A percentile compares a stretch with the other conserved stretches of the same genome.
These are phyloP conservation scores for Mariannaea sp. DNA, from an alignment of 2,329 filamentous ascomycete genomes.

Conservation along the genomic window DNA sequence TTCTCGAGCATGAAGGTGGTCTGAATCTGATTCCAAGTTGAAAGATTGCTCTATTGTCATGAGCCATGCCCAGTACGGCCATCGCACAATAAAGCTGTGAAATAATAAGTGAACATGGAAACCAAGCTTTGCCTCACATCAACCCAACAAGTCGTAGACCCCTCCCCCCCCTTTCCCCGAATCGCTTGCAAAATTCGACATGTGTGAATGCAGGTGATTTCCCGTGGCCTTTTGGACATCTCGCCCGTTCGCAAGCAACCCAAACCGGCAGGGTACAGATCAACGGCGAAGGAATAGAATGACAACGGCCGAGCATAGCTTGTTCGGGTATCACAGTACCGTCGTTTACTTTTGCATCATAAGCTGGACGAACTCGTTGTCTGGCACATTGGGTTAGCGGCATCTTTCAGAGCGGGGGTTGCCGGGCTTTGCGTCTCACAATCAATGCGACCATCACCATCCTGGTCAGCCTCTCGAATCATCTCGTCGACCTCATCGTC, in stretches of 20 bases:
- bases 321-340: constrained; percentile 36
- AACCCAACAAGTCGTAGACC: constrained; percentile 34
- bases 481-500: constrained; percentile 92
- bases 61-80: constrained; percentile 27
- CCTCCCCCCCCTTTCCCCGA: too few species aligned
- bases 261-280: constrained; percentile 16
- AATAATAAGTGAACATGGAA: constrained; percentile 35
- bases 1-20: constrained; percentile 1
- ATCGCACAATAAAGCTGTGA: constrained; percentile 27
- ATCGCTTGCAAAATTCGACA: constrained; percentile 41
- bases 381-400: constrained; percentile 49
- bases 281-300: constrained; percentile 21
- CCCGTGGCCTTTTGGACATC: constrained; percentile 25
- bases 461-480: constrained; percentile 90
- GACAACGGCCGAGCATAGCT: constrained; percentile 25
- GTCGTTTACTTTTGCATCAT: constrained; percentile 88
- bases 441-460: constrained; percentile 86
- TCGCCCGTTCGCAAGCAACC: constrained; percentile 23
- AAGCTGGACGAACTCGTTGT: constrained; percentile 92
- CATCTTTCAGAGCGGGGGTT: neutral
- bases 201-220: constrained; percentile 36
- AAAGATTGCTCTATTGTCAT: constrained; percentile 33
- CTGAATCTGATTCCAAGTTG: constrained; percentile 18
- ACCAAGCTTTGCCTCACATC: constrained; percentile 35
- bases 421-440: constrained; percentile 59